Percentiles rank a stretch among this genome's conserved stretches.
phyloP scores from a whole-genome alignment of 176 grass and related monocot species.

The maize (Zea mays) region Zm-B73-REFERENCE-NAM-5.0 NC_050103.1:173797501-173798000 shows the following conservation, averaged over 20 bases:
- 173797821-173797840: constrained; percentile 97
- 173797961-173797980: constrained; percentile 94
- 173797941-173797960: constrained; percentile 99
- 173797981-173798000: constrained; percentile 56
- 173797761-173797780: constrained; percentile 75
- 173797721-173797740: constrained; percentile 99
- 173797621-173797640: constrained; percentile 26
- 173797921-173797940: constrained; percentile 34
- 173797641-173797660: constrained; percentile 39
- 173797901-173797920: constrained; percentile 1
- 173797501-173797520: too few relatives aligned
- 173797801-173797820: constrained; percentile 97
- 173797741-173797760: constrained; percentile 95
- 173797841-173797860: constrained; percentile 98
- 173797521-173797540: constrained; percentile 8
- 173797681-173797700: constrained; percentile 51
- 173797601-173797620: constrained; percentile 28
- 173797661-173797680: constrained; percentile 86
- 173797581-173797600: constrained; percentile 10
- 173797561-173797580: not conserved
- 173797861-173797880: constrained; percentile 55
- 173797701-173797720: constrained; percentile 91
- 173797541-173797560: not conserved
- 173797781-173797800: constrained; percentile 91
- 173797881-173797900: constrained; percentile 14